phyloP scores from a whole-genome alignment of 306 rosid genomes.

The Dalbergia oliveri region DNA sequence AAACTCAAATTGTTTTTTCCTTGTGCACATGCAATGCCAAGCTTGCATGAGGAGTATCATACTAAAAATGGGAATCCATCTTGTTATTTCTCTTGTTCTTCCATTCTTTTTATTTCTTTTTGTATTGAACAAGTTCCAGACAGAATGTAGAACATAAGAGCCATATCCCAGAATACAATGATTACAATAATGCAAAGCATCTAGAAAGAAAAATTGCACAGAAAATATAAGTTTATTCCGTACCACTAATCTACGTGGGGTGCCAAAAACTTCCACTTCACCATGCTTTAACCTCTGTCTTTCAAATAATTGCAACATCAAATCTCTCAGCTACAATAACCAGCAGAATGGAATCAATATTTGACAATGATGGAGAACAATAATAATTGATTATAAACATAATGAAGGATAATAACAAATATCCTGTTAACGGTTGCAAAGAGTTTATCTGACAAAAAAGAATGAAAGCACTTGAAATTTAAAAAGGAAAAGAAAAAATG shows the following conservation, averaged over 20 bases:
- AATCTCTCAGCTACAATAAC: constrained; percentile 77
- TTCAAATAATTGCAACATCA: constrained; percentile 67
- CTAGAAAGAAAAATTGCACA: constrained; percentile 12
- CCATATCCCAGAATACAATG: constrained; percentile 32
- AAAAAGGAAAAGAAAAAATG: not conserved
- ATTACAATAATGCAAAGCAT: constrained; percentile 19
- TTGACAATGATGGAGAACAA: constrained; percentile 27
- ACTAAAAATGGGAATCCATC: not conserved
- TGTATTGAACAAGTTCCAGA: not conserved
- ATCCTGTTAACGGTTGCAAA: constrained; percentile 20
- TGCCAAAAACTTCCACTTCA: constrained; percentile 72
- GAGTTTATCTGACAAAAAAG: not conserved
- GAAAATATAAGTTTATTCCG: constrained; percentile 37
- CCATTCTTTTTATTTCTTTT: not conserved
- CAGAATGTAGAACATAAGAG: constrained; percentile 24
- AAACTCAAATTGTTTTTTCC: not conserved
- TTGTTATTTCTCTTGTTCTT: not conserved
- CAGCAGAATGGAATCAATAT: constrained; percentile 50
- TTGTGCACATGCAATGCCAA: constrained; percentile 9
- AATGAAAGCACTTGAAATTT: constrained; percentile 24
- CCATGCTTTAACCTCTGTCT: constrained; percentile 84
- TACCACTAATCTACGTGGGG: constrained; percentile 95
- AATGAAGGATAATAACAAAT: constrained; percentile 10
- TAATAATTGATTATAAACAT: constrained; percentile 29
- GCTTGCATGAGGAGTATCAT: constrained; percentile 5